Conservation (phyloP, 2,329 filamentous ascomycete species). For the Fusarium stilboides region DNA sequence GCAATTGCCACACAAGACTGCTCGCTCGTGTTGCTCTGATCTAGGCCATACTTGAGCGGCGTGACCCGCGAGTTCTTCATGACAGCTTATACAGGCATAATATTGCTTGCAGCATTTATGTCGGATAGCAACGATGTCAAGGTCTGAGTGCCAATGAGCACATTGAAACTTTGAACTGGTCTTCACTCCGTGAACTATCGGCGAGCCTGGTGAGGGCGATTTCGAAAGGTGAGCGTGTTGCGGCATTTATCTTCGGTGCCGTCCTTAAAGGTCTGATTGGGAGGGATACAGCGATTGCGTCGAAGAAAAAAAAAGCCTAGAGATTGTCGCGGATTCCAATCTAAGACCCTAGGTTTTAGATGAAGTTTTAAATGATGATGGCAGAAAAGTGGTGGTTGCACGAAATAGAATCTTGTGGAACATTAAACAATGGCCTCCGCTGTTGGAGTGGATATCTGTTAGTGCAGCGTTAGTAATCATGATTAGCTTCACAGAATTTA, state of each 20-base stretch:
- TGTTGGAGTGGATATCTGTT: too few relatives aligned
- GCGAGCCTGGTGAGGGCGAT: accelerated
- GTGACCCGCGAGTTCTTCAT: constrained; percentile 21
- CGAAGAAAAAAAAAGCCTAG: not conserved
- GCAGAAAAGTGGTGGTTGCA: too few relatives aligned
- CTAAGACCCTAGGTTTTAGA: too few relatives aligned
- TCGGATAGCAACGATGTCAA: constrained; percentile 25
- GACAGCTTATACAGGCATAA: constrained; percentile 32
- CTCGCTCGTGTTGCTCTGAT: constrained; percentile 16
- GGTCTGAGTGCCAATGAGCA: constrained; percentile 21
- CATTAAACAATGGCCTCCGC: too few relatives aligned
- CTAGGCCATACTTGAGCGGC: constrained; percentile 3
- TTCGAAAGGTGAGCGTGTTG: not conserved
- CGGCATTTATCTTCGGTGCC: constrained; percentile 10
- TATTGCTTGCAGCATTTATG: constrained; percentile 28
- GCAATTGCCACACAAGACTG: constrained; percentile 21
- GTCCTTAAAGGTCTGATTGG: not conserved
- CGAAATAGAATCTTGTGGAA: too few relatives aligned
- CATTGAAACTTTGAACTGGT: constrained; percentile 16
- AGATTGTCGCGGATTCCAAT: too few relatives aligned
- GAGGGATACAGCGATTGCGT: not conserved
- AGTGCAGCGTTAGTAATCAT: too few relatives aligned
- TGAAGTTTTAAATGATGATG: too few relatives aligned
- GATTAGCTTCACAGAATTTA: too few relatives aligned
- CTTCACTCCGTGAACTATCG: constrained; percentile 11